Evolutionary conservation across 2,329 filamentous ascomycete species (phyloP).

Genomic region (Conoideocrella luteorostrata): DNA sequence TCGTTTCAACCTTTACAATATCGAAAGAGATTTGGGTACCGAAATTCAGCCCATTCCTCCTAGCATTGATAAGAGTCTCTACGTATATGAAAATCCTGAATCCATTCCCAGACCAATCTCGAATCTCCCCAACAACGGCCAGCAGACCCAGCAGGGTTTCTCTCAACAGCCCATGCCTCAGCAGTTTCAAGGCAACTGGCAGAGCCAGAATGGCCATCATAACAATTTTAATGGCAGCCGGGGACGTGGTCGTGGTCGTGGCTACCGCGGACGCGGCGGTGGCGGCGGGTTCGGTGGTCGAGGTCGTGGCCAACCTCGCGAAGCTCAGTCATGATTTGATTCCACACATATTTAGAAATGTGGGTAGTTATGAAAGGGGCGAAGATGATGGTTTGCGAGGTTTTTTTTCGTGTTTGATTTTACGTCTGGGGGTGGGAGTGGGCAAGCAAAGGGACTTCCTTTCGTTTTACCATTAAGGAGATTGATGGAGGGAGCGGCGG

Average conservation of each 20-base stretch:
- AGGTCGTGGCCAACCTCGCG: slow-evolving; percentile 29
- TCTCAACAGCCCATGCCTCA: slow-evolving; percentile 14
- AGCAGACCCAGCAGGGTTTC: slow-evolving; percentile 23
- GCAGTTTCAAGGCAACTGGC: slow-evolving; percentile 34
- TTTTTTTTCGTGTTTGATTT: slow-evolving; percentile 1
- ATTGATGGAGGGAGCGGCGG: not conserved
- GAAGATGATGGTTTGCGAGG: slow-evolving; percentile 11
- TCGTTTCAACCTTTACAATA: slow-evolving; percentile 97
- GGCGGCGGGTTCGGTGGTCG: slow-evolving; percentile 24
- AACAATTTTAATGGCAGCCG: slow-evolving; percentile 25
- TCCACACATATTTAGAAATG: slow-evolving; percentile 16
- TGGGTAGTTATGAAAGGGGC: slow-evolving; percentile 17
- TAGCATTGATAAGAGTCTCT: slow-evolving; percentile 93
- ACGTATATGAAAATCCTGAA: slow-evolving; percentile 96
- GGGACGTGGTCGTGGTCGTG: slow-evolving; percentile 31
- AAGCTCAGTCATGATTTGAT: slow-evolving; percentile 27
- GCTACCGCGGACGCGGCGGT: slow-evolving; percentile 33
- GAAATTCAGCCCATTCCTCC: slow-evolving; percentile 96
- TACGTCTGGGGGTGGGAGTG: too few relatives aligned
- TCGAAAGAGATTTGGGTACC: slow-evolving; percentile 92
- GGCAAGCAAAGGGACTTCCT: too few relatives aligned
- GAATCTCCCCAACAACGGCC: slow-evolving; percentile 33
- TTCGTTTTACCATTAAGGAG: slow-evolving; percentile 12
- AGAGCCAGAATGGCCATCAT: slow-evolving; percentile 31
- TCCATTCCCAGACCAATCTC: slow-evolving; percentile 79